Conservation (phyloP, 2,329 filamentous ascomycete genomes). For the Fusarium sp. region DNA sequence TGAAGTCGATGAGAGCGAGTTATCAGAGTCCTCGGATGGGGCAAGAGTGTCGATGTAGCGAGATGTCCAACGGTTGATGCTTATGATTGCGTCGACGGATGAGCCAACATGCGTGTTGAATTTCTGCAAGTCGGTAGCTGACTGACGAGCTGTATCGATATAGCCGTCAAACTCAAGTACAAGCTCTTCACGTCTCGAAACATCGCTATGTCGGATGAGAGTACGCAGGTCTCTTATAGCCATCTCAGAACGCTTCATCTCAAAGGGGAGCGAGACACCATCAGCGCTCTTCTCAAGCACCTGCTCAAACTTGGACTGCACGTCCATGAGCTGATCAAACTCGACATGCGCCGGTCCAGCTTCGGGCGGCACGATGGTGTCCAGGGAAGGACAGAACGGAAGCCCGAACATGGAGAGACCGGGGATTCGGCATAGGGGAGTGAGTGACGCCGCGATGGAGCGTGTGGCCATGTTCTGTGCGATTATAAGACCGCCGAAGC, state of each 20-base stretch:
- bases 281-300: conserved; percentile 76
- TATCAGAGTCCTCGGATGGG: conserved; percentile 45
- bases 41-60: conserved; percentile 74
- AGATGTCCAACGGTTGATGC: conserved; percentile 81
- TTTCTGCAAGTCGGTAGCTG: conserved; percentile 74
- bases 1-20: conserved; percentile 48
- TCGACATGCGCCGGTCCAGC: conserved; percentile 61
- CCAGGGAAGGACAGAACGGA: conserved; percentile 68
- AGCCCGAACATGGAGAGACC: conserved; percentile 71
- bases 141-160: conserved; percentile 74
- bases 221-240: conserved; percentile 80
- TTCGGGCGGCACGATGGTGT: conserved; percentile 43
- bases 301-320: conserved; percentile 82
- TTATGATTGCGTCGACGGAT: conserved; percentile 79
- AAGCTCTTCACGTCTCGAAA: conserved; percentile 77
- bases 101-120: conserved; percentile 84
- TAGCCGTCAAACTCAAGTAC: conserved; percentile 82
- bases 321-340: conserved; percentile 80
- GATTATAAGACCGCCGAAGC: conserved; percentile 69
- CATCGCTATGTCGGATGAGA: conserved; percentile 76
- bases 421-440: conserved; percentile 78
- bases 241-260: conserved; percentile 83
- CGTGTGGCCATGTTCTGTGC: conserved; percentile 72
- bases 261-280: conserved; percentile 76
- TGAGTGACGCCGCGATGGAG: conserved; percentile 71